Conservation (phyloP, 768 basidiomycete genomes). For the Cantharellus cinnabarinus region DNA sequence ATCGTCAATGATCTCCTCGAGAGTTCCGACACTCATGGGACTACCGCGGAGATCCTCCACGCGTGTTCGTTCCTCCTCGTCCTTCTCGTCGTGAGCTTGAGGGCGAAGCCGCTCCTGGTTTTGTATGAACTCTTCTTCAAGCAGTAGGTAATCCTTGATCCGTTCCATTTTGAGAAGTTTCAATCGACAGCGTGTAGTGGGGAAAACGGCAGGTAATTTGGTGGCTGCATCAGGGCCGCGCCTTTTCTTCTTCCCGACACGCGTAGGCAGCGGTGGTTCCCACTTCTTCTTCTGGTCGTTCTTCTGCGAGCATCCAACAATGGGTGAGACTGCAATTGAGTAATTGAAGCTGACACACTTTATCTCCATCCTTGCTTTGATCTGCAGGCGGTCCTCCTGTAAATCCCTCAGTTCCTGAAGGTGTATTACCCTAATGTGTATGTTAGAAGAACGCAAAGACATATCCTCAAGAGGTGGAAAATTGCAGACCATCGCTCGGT, state of each 20-base stretch:
- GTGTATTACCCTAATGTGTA: neutral
- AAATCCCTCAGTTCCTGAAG: neutral
- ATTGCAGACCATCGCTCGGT: neutral
- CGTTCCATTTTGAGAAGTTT: constrained; percentile 92
- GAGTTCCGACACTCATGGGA: constrained; percentile 94
- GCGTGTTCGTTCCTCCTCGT: constrained; percentile 80
- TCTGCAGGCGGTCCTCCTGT: neutral
- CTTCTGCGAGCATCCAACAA: neutral
- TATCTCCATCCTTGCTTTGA: neutral
- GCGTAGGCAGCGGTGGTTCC: constrained; percentile 94
- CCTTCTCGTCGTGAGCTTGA: constrained; percentile 81
- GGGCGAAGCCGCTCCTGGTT: constrained; percentile 86
- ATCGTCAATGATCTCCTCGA: constrained; percentile 96
- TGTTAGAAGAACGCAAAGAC: neutral
- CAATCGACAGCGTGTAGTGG: constrained; percentile 86
- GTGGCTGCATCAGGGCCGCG: constrained; percentile 79
- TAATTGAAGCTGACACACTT: neutral
- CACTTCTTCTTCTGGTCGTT: constrained; percentile 59
- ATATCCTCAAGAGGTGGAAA: neutral
- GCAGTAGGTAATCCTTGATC: constrained; percentile 89
- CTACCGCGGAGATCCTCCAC: constrained; percentile 89
- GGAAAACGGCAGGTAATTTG: constrained; percentile 81
- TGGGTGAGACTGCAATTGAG: neutral
- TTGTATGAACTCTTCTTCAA: constrained; percentile 88
- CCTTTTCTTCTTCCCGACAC: constrained; percentile 88